phyloP scores from a whole-genome alignment of 345 rosid genomes.

The Fremontodendron californicum region DNA sequence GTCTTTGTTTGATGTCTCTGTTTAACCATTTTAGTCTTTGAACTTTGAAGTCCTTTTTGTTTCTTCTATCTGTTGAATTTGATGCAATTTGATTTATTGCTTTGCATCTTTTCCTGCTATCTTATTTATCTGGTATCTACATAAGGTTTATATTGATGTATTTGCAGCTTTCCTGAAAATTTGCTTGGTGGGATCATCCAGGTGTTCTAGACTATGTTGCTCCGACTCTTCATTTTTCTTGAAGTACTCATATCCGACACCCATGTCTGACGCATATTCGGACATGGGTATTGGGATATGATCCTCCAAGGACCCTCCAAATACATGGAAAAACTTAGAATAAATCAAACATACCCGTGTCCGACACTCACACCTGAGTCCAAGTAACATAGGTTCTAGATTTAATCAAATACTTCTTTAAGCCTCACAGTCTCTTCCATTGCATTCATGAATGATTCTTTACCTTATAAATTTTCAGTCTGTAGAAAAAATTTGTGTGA shows the following conservation, averaged over 20 bases:
- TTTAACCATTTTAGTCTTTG: not conserved
- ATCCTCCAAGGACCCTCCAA: too few species aligned
- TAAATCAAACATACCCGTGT: too few species aligned
- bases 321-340: too few species aligned
- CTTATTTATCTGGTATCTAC: not conserved
- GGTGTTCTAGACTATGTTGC: too few species aligned
- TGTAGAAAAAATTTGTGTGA: not conserved
- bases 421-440: not conserved
- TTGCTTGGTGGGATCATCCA: not conserved
- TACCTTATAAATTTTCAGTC: not conserved
- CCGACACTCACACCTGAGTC: too few species aligned
- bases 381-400: too few species aligned
- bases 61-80: not conserved
- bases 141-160: not conserved
- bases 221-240: too few species aligned
- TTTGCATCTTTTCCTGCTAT: not conserved
- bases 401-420: not conserved
- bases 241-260: too few species aligned
- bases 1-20: too few species aligned
- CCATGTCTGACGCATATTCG: too few species aligned
- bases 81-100: not conserved
- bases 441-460: not conserved
- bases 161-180: conserved; percentile 1
- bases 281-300: too few species aligned
- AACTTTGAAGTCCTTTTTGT: not conserved